These are phyloP conservation scores for Monotropa hypopitys DNA, from an alignment of 179 eudicot genomes.

Conservation along the genomic window DNA sequence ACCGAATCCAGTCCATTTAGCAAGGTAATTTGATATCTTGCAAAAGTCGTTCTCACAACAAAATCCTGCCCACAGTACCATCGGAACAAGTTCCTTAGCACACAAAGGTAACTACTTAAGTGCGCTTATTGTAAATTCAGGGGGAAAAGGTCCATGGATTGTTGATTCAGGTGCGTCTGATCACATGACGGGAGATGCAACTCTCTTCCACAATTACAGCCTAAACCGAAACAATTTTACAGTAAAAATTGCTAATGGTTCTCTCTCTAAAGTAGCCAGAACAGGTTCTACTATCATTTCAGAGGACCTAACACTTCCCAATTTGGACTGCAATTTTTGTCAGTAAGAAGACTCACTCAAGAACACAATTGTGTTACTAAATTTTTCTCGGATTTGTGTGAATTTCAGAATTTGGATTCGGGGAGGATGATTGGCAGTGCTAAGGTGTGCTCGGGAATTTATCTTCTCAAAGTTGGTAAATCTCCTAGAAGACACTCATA, in stretches of 20 bases:
- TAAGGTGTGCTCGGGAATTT: neutral
- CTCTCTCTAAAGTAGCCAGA: neutral
- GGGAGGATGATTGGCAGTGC: too few relatives aligned
- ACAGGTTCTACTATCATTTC: neutral
- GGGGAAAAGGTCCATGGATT: too few relatives aligned
- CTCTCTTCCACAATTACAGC: neutral
- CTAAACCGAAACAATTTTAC: neutral
- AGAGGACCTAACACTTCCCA: neutral
- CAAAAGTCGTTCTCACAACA: too few relatives aligned
- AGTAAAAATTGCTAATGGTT: too few relatives aligned
- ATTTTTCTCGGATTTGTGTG: neutral
- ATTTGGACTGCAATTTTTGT: neutral
- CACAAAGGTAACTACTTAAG: neutral
- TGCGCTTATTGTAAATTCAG: neutral
- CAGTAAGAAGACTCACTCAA: neutral
- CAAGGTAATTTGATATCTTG: neutral
- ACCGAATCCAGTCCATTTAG: neutral
- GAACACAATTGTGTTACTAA: neutral
- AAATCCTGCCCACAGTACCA: neutral
- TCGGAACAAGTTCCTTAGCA: neutral
- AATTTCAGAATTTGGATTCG: too few relatives aligned
- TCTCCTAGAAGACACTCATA: neutral
- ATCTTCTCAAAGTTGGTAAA: neutral
- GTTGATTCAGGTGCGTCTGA: neutral
- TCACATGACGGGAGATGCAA: neutral